Evolutionary conservation across 208 protist species (phyloP).

Genomic region (Crithidia sp.): DNA sequence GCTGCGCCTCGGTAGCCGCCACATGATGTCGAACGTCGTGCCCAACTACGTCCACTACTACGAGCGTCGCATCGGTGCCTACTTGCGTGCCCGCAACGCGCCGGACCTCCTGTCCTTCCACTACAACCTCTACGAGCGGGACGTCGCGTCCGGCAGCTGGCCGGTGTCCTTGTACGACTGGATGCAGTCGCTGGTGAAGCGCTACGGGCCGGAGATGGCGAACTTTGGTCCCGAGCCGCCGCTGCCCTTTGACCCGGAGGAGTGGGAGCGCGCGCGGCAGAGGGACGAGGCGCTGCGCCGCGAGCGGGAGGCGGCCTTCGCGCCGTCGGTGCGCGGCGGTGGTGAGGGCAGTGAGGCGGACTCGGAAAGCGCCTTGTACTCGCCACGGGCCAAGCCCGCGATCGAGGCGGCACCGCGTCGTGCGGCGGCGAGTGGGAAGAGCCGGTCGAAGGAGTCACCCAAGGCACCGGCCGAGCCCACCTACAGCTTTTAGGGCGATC

Average conservation of each 20-base stretch:
- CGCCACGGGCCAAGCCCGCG: not conserved
- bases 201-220: conserved; percentile 44
- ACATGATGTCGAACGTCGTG: conserved; percentile 40
- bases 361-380: not conserved
- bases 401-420: not conserved
- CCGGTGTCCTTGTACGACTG: conserved; percentile 62
- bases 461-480: conserved; percentile 13
- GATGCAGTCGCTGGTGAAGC: conserved; percentile 60
- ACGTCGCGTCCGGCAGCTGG: conserved; percentile 74
- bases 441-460: conserved; percentile 16
- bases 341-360: not conserved
- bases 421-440: not conserved
- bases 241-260: conserved; percentile 55
- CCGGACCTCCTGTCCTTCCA: conserved; percentile 60
- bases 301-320: conserved; percentile 27
- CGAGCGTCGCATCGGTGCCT: conserved; percentile 60
- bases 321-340: conserved; percentile 4
- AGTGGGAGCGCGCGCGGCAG: conserved; percentile 30
- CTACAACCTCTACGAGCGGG: conserved; percentile 79
- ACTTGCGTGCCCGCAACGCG: conserved; percentile 53
- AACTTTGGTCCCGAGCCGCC: conserved; percentile 44
- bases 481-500: conserved; percentile 14
- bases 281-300: conserved; percentile 20
- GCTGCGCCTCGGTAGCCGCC: conserved; percentile 43
- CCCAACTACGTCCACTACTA: conserved; percentile 73